These are phyloP conservation scores for Nicotiana paniculata DNA, from an alignment of 257 asterid species.

Conservation along the genomic window DNA sequence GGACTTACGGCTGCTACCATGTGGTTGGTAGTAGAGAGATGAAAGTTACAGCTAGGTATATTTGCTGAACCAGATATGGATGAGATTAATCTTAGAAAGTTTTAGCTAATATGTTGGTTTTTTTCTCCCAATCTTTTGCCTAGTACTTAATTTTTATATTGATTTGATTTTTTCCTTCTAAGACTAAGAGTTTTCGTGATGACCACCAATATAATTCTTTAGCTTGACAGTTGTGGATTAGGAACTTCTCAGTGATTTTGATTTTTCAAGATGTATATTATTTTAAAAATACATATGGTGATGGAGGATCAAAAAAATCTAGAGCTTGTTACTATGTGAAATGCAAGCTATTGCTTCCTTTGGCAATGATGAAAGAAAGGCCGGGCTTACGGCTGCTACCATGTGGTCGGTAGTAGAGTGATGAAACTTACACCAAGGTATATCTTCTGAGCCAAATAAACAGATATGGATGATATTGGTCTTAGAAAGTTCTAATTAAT, in stretches of 20 bases:
- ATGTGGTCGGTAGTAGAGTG: slow-evolving; percentile 74
- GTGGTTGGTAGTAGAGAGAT: slow-evolving; percentile 81
- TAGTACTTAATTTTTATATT: background rate
- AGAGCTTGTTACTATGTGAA: background rate
- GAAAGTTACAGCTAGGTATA: slow-evolving; percentile 40
- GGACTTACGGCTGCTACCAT: slow-evolving; percentile 80
- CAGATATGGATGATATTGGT: background rate
- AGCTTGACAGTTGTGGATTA: background rate
- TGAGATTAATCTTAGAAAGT: background rate
- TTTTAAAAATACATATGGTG: background rate
- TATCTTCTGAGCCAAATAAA: slow-evolving; percentile 52
- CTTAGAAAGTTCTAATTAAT: background rate
- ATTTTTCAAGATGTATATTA: background rate
- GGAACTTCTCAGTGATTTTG: background rate
- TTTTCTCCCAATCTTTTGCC: background rate
- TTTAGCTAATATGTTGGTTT: background rate
- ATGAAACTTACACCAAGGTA: slow-evolving; percentile 46
- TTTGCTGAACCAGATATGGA: slow-evolving; percentile 56
- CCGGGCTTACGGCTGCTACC: slow-evolving; percentile 93
- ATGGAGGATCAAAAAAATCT: background rate
- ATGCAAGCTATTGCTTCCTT: slow-evolving; percentile 8
- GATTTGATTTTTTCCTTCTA: background rate
- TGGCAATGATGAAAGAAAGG: slow-evolving; percentile 89
- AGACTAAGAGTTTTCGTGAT: background rate
- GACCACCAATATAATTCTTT: background rate